These are phyloP conservation scores for Aspergillus persii DNA, from an alignment of 2,329 filamentous ascomycete species.

Conservation along the genomic window DNA sequence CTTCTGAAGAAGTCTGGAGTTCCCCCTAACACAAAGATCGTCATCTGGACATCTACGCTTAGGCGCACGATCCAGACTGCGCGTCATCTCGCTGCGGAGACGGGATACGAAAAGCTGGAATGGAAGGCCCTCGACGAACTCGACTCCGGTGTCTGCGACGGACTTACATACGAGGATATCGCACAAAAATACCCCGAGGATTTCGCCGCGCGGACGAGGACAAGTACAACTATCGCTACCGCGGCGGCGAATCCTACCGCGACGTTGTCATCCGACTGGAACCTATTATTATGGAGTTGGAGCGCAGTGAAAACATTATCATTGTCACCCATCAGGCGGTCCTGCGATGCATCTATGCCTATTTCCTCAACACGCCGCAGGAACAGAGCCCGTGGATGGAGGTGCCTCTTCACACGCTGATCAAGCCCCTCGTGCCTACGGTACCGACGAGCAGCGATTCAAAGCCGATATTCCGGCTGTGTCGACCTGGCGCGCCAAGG, in stretches of 20 bases:
- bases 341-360: conserved; percentile 93
- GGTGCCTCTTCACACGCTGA: conserved; percentile 91
- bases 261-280: conserved; percentile 97
- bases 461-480: conserved; percentile 93
- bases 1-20: conserved; percentile 83
- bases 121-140: conserved; percentile 99
- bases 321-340: conserved; percentile 98
- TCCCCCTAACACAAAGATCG: conserved; percentile 62
- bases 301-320: conserved; percentile 92
- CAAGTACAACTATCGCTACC: conserved; percentile 99
- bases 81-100: conserved; percentile 69
- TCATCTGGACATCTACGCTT: conserved; percentile 73
- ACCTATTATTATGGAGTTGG: conserved; percentile 99
- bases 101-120: conserved; percentile 82
- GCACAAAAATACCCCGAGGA: conserved; percentile 88
- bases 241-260: conserved; percentile 91
- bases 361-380: conserved; percentile 97
- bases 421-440: conserved; percentile 90
- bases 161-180: conserved; percentile 93
- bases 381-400: conserved; percentile 97
- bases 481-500: conserved; percentile 93
- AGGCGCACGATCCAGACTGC: conserved; percentile 89
- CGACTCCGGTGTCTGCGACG: conserved; percentile 93
- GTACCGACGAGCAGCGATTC: conserved; percentile 83
- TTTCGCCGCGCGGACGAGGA: conserved; percentile 95